Percentiles rank a stretch among this genome's conserved stretches.
Conservation (phyloP, 2,329 filamentous ascomycete genomes). For the Elsinoe ampelina region DNA sequence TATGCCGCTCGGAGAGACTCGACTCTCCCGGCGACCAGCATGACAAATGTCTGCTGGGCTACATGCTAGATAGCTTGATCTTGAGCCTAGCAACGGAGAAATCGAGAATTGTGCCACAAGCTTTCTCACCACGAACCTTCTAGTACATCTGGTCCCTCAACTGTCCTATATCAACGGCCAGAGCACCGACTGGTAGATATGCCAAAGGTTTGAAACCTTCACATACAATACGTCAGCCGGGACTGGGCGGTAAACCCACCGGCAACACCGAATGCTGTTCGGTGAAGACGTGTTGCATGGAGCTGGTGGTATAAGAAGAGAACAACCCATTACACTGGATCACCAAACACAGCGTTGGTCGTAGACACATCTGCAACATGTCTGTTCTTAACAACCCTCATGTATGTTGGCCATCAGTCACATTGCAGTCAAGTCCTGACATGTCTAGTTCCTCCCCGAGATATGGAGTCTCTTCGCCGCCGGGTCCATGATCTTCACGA, state of each 20-base stretch:
- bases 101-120: no score
- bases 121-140: not conserved
- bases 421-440: not conserved
- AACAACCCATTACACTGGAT: not conserved
- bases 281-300: not conserved
- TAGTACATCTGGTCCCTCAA: not conserved
- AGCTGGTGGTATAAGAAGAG: not conserved
- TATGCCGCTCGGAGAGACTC: no score
- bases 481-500: not conserved
- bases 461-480: constrained; percentile 2
- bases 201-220: not conserved
- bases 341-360: not conserved
- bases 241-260: not conserved
- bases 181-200: constrained; percentile 1
- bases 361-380: constrained; percentile 1
- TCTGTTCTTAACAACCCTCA: not conserved
- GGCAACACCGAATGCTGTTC: no score
- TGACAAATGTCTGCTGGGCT: no score
- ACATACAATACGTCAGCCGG: not conserved
- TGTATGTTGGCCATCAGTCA: not conserved
- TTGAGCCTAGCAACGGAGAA: no score
- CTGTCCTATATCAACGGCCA: not conserved
- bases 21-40: no score
- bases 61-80: not conserved
- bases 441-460: constrained; percentile 1